These are phyloP conservation scores for Colletotrichum sp. DNA, from an alignment of 2,329 filamentous ascomycete genomes.

Conservation along the genomic window DNA sequence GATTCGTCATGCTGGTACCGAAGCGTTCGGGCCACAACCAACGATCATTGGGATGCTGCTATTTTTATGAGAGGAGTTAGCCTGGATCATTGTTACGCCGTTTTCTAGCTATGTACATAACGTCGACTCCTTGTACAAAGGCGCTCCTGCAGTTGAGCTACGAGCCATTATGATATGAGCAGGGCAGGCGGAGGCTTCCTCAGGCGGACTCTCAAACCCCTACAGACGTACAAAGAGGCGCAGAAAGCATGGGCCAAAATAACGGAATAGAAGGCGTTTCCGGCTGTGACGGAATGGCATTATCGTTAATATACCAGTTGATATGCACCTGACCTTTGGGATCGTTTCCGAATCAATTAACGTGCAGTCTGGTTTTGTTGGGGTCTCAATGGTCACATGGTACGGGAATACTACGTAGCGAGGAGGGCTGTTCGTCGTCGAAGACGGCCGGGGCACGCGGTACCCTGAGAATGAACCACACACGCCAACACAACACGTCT, in stretches of 20 bases:
- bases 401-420: not conserved
- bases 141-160: not conserved
- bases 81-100: not conserved
- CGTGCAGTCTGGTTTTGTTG: not conserved
- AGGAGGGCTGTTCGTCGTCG: not conserved
- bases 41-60: not conserved
- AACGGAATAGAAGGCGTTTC: not conserved
- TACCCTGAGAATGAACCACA: not conserved
- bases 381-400: not conserved
- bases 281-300: not conserved
- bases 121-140: not conserved
- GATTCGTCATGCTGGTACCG: slow-evolving; percentile 4
- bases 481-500: not conserved
- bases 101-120: slow-evolving; percentile 6
- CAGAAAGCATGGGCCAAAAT: not conserved
- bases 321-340: not conserved
- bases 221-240: not conserved
- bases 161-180: not conserved
- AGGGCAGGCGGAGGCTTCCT: not conserved
- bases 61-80: slow-evolving; percentile 1
- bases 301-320: not conserved
- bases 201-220: not conserved
- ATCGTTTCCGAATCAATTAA: not conserved
- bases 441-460: not conserved
- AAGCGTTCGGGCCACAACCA: slow-evolving; percentile 14